A percentile compares a stretch with the other conserved stretches of the same genome.
Conservation (phyloP, 305 asterid species). For the Caryopteris hybrid region DNA sequence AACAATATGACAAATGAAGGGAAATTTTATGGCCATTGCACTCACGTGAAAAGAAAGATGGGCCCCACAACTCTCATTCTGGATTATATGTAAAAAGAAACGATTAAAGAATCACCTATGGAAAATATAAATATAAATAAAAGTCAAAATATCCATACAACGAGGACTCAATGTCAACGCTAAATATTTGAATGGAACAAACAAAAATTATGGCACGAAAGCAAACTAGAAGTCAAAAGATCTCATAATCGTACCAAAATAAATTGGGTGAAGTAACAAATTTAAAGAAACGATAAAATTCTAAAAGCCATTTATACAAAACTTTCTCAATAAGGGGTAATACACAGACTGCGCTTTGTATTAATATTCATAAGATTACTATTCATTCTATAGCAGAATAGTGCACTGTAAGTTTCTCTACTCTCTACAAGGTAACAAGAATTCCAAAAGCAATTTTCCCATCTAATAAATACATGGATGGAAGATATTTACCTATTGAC, state of each 20-base stretch:
- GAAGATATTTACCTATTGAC: not conserved
- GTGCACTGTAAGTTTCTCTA: slow-evolving; percentile 1
- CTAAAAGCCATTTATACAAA: not conserved
- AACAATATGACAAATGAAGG: not conserved
- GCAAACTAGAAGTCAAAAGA: not conserved
- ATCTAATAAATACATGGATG: not conserved
- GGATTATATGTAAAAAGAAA: not conserved
- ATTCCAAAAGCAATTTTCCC: not conserved
- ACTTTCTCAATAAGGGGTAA: not conserved
- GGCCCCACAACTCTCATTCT: not conserved
- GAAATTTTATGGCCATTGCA: not conserved
- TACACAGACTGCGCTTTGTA: not conserved
- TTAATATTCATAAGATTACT: not conserved
- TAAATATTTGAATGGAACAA: not conserved
- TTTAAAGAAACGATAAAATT: not conserved
- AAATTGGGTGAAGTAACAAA: not conserved
- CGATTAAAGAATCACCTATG: not conserved
- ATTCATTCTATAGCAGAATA: slow-evolving; percentile 2
- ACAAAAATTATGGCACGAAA: not conserved
- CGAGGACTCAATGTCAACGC: not conserved
- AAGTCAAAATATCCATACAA: not conserved
- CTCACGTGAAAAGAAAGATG: not conserved
- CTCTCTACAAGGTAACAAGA: not conserved
- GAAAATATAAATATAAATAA: not conserved
- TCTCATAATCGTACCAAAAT: not conserved